Evolutionary conservation across 805 yeast species (phyloP).

Genomic region (Wickerhamiella domercqiae): DNA sequence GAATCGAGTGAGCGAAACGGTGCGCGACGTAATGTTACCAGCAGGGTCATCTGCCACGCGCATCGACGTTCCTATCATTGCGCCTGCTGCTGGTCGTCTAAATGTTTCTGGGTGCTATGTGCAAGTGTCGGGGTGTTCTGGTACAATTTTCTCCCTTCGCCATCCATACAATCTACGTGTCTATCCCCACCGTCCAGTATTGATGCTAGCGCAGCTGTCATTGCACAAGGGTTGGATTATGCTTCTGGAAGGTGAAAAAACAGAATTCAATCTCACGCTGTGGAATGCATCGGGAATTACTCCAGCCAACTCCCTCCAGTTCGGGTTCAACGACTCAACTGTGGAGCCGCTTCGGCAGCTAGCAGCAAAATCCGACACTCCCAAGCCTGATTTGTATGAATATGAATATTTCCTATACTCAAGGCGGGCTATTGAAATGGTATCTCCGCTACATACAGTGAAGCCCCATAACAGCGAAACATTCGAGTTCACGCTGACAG

Average conservation of each 20-base stretch:
- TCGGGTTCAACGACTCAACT: constrained; percentile 60
- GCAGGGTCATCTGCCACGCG: constrained; percentile 16
- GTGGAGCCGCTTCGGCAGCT: constrained; percentile 46
- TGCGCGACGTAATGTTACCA: constrained; percentile 18
- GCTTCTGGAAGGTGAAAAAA: constrained; percentile 65
- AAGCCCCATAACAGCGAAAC: constrained; percentile 28
- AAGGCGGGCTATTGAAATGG: constrained; percentile 40
- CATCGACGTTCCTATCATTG: constrained; percentile 13
- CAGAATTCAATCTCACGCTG: constrained; percentile 34
- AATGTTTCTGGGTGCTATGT: constrained; percentile 37
- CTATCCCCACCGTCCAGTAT: constrained; percentile 40
- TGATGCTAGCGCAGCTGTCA: constrained; percentile 37
- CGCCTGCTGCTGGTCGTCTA: constrained; percentile 31
- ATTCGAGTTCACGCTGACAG: constrained; percentile 44
- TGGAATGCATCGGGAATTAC: constrained; percentile 41
- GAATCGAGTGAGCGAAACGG: constrained; percentile 13
- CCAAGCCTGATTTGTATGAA: constrained; percentile 55
- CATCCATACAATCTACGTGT: constrained; percentile 22
- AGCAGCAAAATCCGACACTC: constrained; percentile 30
- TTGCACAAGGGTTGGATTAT: constrained; percentile 52
- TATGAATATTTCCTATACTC: constrained; percentile 51
- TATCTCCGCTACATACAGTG: constrained; percentile 16
- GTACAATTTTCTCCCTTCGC: constrained; percentile 26
- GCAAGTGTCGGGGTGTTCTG: constrained; percentile 35
- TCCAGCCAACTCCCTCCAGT: constrained; percentile 39